Base-by-base conservation (phyloP, 2,329 filamentous ascomycete species). In the Cladorrhinum sp. region DNA sequence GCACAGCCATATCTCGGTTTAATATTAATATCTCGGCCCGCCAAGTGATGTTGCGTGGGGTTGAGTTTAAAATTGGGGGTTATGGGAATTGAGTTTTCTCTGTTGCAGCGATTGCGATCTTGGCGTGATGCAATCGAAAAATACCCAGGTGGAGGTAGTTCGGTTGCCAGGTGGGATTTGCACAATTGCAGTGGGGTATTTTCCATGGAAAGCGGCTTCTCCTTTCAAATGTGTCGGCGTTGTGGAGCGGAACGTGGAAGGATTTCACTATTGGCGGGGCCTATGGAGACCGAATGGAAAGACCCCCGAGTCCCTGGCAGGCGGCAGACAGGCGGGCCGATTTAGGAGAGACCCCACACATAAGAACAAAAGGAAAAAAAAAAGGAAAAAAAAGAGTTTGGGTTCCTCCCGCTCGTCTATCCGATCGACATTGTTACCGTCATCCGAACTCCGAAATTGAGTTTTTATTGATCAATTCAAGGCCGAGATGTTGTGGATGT, bases 141-240 rank as follows among this genome's bases (percentile, higher is more conserved):
- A 36, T 38, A 5, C 3, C 25, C 24, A 50, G 23, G 45, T 57
- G 48, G 54, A 57, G 8, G 51, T 55, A n/a, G n/a, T n/a, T n/a
- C n/a, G n/a, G n/a, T n/a, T 25, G 62, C 50, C 22, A 62, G 32
- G 60, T 59, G 10, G 45, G n/a, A n/a, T n/a, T 62, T 36, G 57
- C 54, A 12, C 27, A 23, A 13, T 57, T 61, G 25, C 3, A 24
- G 36, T n/a, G 60, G 60, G 12, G 52, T 45, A 0, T 62, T 64
- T 29, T 60, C 63, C 7, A 55, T 64, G 38, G 60, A 64, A n/a
- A n/a, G n/a, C n/a, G 10, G 25, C 25, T 29, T 10, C 25, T 5
- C 25, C 25, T n/a, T n/a, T n/a, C n/a, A n/a, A 29, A 4, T 29
- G 25, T 29, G 25, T 29, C 25, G 25, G 4, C 32, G 32, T 36